Percentiles rank a stretch among this genome's conserved stretches.
Evolutionary conservation across 371 early-diverging fungal species (phyloP).

Genomic region (Rhizopus stolonifer): DNA sequence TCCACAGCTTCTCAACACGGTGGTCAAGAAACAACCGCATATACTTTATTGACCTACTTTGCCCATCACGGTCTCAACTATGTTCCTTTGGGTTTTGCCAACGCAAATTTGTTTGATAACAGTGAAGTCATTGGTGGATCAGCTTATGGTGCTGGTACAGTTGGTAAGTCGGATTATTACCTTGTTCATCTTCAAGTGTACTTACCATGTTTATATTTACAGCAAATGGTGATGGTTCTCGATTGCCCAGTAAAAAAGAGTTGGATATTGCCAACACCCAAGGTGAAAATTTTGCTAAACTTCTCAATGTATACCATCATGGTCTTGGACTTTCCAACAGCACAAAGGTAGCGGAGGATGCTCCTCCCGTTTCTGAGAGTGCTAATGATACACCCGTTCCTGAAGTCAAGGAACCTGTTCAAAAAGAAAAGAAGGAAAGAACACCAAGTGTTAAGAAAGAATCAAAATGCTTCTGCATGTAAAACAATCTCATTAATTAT

Average conservation of each 20-base stretch:
- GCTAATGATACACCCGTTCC: neutral
- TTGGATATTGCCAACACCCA: conserved; percentile 64
- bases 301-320: conserved; percentile 36
- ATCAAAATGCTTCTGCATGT: conserved; percentile 28
- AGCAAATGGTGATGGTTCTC: conserved; percentile 67
- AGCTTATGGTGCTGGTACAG: conserved; percentile 77
- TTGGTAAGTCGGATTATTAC: too few species aligned
- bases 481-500: too few species aligned
- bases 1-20: conserved; percentile 72
- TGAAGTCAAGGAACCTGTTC: neutral
- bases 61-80: conserved; percentile 82
- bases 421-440: neutral
- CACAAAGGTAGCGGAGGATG: neutral
- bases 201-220: too few species aligned
- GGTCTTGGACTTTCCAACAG: neutral
- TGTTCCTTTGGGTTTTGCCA: conserved; percentile 71
- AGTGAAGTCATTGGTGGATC: conserved; percentile 61
- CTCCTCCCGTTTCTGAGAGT: neutral
- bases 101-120: conserved; percentile 34
- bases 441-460: conserved; percentile 1
- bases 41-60: conserved; percentile 67
- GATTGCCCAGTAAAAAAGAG: conserved; percentile 66
- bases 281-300: conserved; percentile 65
- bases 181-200: too few species aligned
- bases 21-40: conserved; percentile 79